phyloP scores from a whole-genome alignment of 495 filamentous ascomycete species.

The Penicillium canescens region DNA sequence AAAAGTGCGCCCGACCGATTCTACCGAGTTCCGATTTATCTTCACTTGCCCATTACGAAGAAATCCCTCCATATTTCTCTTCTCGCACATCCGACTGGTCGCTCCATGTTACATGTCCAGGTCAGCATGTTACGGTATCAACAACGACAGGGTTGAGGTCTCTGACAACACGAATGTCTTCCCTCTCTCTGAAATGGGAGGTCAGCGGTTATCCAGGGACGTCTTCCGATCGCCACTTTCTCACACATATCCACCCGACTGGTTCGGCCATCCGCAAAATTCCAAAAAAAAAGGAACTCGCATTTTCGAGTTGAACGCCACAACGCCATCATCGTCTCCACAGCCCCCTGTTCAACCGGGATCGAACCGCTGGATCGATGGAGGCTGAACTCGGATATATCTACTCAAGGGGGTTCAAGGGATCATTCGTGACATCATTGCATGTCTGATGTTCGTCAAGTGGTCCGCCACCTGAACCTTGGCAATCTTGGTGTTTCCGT shows the following conservation, averaged over 20 bases:
- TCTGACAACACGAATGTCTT: neutral
- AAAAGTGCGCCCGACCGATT: slow-evolving; percentile 1
- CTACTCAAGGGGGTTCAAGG: slow-evolving; percentile 17
- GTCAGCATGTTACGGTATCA: slow-evolving; percentile 2
- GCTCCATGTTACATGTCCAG: neutral
- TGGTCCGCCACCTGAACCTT: slow-evolving; percentile 26
- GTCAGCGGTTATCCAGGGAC: slow-evolving; percentile 3
- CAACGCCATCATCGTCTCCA: slow-evolving; percentile 13
- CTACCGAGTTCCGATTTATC: slow-evolving; percentile 2
- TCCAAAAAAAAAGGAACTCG: neutral
- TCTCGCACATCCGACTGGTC: slow-evolving; percentile 5
- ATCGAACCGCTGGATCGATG: slow-evolving; percentile 8
- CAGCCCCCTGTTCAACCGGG: slow-evolving; percentile 7
- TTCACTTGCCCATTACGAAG: slow-evolving; percentile 1
- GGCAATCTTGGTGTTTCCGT: slow-evolving; percentile 19
- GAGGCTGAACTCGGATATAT: slow-evolving; percentile 13
- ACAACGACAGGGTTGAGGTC: neutral
- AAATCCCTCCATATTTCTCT: slow-evolving; percentile 1
- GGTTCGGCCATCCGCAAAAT: slow-evolving; percentile 17
- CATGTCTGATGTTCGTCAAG: slow-evolving; percentile 23
- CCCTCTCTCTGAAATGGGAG: slow-evolving; percentile 1
- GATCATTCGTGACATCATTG: slow-evolving; percentile 33
- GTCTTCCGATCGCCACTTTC: slow-evolving; percentile 15
- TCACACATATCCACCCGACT: slow-evolving; percentile 22
- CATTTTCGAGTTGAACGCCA: slow-evolving; percentile 11